phyloP scores from a whole-genome alignment of 805 yeast genomes.

The Kuraishia floccosa region DNA sequence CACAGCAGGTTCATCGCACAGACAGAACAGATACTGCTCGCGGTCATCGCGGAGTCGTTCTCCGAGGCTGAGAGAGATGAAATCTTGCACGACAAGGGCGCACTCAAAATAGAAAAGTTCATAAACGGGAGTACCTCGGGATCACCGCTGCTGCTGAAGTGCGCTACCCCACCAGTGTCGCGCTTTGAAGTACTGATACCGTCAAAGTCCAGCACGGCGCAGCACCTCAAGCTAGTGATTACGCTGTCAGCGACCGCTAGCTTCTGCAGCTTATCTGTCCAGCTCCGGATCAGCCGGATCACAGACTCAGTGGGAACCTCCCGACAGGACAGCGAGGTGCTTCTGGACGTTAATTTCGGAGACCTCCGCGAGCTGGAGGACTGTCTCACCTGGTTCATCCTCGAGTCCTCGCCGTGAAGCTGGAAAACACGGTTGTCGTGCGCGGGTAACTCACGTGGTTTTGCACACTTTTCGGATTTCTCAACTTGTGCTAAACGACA shows the following conservation, averaged over 20 bases:
- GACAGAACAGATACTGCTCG: conserved; percentile 14
- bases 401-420: conserved; percentile 6
- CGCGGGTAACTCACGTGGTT: too few species aligned
- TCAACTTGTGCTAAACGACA: too few species aligned
- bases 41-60: conserved; percentile 4
- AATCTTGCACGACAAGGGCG: background rate
- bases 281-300: conserved; percentile 20
- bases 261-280: conserved; percentile 25
- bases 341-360: conserved; percentile 34
- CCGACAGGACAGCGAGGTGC: conserved; percentile 12
- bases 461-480: too few species aligned
- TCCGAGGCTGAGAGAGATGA: background rate
- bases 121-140: background rate
- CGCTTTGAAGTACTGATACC: conserved; percentile 12
- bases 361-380: conserved; percentile 43
- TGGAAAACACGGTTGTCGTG: too few species aligned
- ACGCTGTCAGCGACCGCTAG: conserved; percentile 25
- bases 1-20: conserved; percentile 34
- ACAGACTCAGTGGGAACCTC: background rate
- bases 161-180: conserved; percentile 17
- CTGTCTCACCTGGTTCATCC: conserved; percentile 44
- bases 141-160: background rate
- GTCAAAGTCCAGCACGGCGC: conserved; percentile 7
- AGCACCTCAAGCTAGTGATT: conserved; percentile 11
- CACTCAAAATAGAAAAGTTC: conserved; percentile 11